Base-by-base conservation (phyloP, 352 stramenopile species). In the Phytophthora rubi region DNA sequence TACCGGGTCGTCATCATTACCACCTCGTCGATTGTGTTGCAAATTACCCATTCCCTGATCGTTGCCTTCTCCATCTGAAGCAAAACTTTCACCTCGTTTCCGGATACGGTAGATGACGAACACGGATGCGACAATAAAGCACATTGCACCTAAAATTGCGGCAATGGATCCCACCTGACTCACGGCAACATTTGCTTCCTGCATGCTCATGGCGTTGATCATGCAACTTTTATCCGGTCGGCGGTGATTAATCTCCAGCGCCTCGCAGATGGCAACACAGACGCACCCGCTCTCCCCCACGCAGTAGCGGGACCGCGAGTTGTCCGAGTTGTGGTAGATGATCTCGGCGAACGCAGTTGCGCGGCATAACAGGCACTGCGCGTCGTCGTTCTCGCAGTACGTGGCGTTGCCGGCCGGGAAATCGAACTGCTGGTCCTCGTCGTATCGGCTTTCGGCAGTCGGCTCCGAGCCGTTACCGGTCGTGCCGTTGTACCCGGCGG, bases 51-150 rank as follows among this genome's bases (percentile, higher is more conserved):
- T 26, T 26, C 2, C 23, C 23, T 26, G 23, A 3, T 26, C 37
- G 28, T 28, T 62, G 28, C 30, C 47, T 35, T 42, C 60, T 21
- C 55, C 57, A 3, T 71, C 60, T 6, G 67, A 73, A 4, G 58
- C 49, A 2, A n/a, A 64, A 54, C 59, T 70, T 58, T 84, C 73
- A 23, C 76, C 64, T n/a, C 65, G 55, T 35, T 71, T 77, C 9
- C 79, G 77, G 59, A 87, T 77, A 21, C 77, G 70, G 58, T 85
- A 87, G 61, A 87, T 83, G 35, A 80, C 79, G 35, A 87, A 82
- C 32, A 87, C 79, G 0, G 73, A 77, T 21, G 71, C 70, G 5
- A 85, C 73, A 6, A 85, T 81, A 53, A 87, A 81, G 48, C 73
- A 68, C 71, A 87, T 80, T 45, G 75, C 79, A 2, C 79, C 79